phyloP scores from a whole-genome alignment of 805 yeast genomes.

The Zygoascus bituminiphila region DNA sequence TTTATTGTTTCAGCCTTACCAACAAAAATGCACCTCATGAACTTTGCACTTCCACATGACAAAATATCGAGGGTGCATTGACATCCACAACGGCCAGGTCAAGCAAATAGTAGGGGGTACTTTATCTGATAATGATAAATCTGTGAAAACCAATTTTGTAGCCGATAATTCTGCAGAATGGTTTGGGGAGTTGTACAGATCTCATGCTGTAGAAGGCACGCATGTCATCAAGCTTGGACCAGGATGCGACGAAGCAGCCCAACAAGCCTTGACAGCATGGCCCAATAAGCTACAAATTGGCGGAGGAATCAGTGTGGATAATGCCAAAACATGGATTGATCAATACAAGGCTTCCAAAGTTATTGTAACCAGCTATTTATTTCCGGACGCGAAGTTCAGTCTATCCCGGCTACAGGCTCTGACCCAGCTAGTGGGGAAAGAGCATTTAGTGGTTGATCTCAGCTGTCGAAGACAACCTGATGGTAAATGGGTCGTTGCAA shows the following conservation, averaged over 20 bases:
- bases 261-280: constrained; percentile 66
- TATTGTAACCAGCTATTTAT: constrained; percentile 87
- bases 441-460: constrained; percentile 72
- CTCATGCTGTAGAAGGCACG: constrained; percentile 57
- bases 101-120: constrained; percentile 97
- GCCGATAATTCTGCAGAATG: constrained; percentile 64
- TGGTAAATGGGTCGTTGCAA: constrained; percentile 82
- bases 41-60: constrained; percentile 50
- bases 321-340: constrained; percentile 73
- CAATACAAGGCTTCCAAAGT: constrained; percentile 69
- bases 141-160: constrained; percentile 65
- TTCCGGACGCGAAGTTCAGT: constrained; percentile 52
- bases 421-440: constrained; percentile 50
- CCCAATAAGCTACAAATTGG: constrained; percentile 76
- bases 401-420: constrained; percentile 45
- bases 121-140: constrained; percentile 38
- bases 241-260: constrained; percentile 76
- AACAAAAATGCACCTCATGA: not conserved
- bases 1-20: constrained; percentile 1
- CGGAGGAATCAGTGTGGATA: constrained; percentile 75
- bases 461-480: constrained; percentile 60
- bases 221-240: constrained; percentile 91
- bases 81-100: constrained; percentile 89
- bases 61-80: constrained; percentile 86
- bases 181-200: constrained; percentile 63